Base-by-base conservation (phyloP, 2,329 filamentous ascomycete species). In the Fusarium sp. region DNA sequence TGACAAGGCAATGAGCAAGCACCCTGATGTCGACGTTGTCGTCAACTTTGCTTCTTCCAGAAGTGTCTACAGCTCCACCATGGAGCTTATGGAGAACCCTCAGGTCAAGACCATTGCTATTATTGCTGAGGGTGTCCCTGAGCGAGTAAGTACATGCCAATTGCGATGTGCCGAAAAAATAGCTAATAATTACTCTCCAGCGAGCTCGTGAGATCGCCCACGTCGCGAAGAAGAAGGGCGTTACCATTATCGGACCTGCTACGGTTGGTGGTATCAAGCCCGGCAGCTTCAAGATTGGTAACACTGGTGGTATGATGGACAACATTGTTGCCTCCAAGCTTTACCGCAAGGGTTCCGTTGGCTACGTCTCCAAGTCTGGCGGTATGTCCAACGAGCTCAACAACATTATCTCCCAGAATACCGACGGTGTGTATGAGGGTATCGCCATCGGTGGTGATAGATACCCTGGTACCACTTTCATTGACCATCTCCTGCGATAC, bases 281-380 rank as follows among this genome's bases (percentile, higher is more conserved):
- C 73, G 96, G 96, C 85, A 94, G 94, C 84, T 99, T 96, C 93
- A 99, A 98, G 91, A 99, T 99, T 77, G 96, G 96, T 84, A 99
- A 99, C 91, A 99, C 96, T 80, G 96, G 96, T 90, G 96, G 96
- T 86, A 99, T 99, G 96, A 99, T 99, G 96, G 96, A 99, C 91
- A 99, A 99, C 91, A 99, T 99, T 81, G 96, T 99, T 75, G 95
- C 96, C 79, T 98, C 96, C 84, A 99, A 99, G 92, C 94, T 99
- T 71, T 99, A 99, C 92, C 96, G 96, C 86, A 96, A 96, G 88
- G 96, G 96, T 80, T 98, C 96, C 79, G 95, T 99, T 77, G 96
- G 94, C 80, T 99, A 99, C 86, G 96, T 99, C 85, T 98, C 96
- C 90, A 99, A 99, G 90, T 99, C 96, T 67, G 96, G 96, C 83